phyloP scores from a whole-genome alignment of 2,329 filamentous ascomycete species.

The Aspergillus sp. region DNA sequence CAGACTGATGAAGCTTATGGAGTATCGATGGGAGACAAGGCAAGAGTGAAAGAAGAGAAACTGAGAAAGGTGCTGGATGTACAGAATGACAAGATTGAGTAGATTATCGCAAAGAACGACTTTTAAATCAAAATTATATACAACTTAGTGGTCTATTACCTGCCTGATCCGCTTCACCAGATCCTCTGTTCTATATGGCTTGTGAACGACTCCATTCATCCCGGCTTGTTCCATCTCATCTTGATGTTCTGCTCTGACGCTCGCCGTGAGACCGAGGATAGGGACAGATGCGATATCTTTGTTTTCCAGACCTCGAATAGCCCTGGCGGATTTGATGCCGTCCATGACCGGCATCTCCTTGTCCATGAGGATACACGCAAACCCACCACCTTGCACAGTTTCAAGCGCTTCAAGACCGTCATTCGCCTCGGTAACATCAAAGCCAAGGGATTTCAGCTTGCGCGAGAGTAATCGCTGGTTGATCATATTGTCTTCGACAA shows the following conservation, averaged over 20 bases:
- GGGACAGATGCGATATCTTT: conserved; percentile 40
- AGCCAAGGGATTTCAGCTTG: conserved; percentile 32
- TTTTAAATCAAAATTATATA: no score
- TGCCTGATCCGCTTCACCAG: conserved; percentile 64
- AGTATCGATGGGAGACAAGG: no score
- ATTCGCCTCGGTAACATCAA: conserved; percentile 28
- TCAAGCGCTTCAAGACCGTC: conserved; percentile 42
- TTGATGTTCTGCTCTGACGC: conserved; percentile 71
- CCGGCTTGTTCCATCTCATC: conserved; percentile 65
- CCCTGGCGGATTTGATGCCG: conserved; percentile 66
- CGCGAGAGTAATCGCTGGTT: conserved; percentile 36
- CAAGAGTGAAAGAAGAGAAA: no score
- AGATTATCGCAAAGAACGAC: no score
- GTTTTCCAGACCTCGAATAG: conserved; percentile 64
- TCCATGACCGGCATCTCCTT: conserved; percentile 83
- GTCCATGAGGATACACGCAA: conserved; percentile 73
- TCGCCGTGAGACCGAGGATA: conserved; percentile 56
- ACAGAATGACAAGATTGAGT: no score
- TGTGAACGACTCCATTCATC: conserved; percentile 74
- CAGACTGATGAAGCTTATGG: no score
- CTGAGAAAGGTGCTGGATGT: no score
- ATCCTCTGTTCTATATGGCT: conserved; percentile 73
- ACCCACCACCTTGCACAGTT: conserved; percentile 23
- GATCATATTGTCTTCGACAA: conserved; percentile 43
- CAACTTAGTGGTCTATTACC: not conserved